A percentile compares a stretch with the other conserved stretches of the same genome.
Conservation (phyloP, 2,329 filamentous ascomycete species). For the Paraphoma sp. region DNA sequence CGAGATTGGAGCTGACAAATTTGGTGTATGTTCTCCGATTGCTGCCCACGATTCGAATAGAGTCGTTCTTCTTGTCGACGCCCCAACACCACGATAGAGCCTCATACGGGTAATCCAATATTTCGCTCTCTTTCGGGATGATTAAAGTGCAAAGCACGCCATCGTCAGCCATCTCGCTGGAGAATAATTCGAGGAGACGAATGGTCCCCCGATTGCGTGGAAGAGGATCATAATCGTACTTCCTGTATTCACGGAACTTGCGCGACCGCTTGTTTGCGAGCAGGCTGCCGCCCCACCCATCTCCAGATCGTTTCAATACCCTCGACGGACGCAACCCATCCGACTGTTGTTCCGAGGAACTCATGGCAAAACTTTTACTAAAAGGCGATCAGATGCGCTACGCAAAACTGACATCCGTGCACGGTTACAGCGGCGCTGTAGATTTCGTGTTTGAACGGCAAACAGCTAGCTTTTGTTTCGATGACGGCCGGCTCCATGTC, state of each 20-base stretch:
- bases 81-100: slow-evolving; percentile 29
- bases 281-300: too few relatives aligned
- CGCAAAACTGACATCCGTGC: too few relatives aligned
- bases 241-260: slow-evolving; percentile 9
- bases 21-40: slow-evolving; percentile 1
- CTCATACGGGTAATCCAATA: slow-evolving; percentile 13
- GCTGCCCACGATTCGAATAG: slow-evolving; percentile 4
- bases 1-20: slow-evolving; percentile 4
- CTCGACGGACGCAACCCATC: background rate
- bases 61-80: background rate
- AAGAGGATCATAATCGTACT: slow-evolving; percentile 8
- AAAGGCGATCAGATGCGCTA: too few relatives aligned
- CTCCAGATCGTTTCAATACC: background rate
- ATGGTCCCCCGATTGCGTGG: slow-evolving; percentile 9
- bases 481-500: too few relatives aligned
- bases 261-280: background rate
- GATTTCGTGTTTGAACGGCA: too few relatives aligned
- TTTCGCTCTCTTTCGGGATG: background rate
- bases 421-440: too few relatives aligned
- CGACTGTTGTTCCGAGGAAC: background rate
- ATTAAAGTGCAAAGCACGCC: slow-evolving; percentile 19
- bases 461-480: too few relatives aligned
- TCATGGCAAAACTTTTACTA: too few relatives aligned
- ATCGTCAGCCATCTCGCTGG: slow-evolving; percentile 13
- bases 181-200: slow-evolving; percentile 16